Evolutionary conservation across 495 filamentous ascomycete genomes (phyloP).

Genomic region (Penicillium crystallinum): DNA sequence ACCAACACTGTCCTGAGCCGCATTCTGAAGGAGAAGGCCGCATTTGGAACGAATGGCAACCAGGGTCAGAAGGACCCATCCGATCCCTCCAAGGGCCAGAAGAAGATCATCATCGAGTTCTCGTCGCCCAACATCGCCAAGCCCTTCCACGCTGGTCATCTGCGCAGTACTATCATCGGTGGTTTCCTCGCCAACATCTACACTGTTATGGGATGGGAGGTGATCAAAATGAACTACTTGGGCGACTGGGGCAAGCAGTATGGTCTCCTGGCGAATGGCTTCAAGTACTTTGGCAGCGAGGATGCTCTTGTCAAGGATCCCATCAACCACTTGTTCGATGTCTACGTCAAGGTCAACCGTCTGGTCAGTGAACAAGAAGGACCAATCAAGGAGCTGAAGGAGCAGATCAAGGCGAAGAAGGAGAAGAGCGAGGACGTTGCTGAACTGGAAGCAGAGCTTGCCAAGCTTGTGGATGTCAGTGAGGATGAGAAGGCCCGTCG

Average conservation of each 20-base stretch:
- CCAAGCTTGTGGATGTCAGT: conserved; percentile 48
- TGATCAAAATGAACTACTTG: conserved; percentile 68
- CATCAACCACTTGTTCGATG: conserved; percentile 63
- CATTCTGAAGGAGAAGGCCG: conserved; percentile 54
- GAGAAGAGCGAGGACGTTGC: conserved; percentile 44
- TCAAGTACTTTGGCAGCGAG: conserved; percentile 58
- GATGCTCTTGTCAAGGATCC: conserved; percentile 56
- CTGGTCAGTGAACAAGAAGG: conserved; percentile 47
- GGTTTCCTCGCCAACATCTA: conserved; percentile 66
- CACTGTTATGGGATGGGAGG: conserved; percentile 66
- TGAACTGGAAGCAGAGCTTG: conserved; percentile 45
- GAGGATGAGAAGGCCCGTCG: conserved; percentile 62
- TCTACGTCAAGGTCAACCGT: conserved; percentile 63
- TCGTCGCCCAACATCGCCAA: conserved; percentile 75
- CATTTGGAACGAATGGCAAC: conserved; percentile 62
- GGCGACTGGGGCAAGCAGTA: conserved; percentile 78
- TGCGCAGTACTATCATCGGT: conserved; percentile 73
- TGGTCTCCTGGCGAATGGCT: conserved; percentile 64
- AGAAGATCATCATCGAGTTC: conserved; percentile 67
- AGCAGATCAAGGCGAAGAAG: conserved; percentile 48
- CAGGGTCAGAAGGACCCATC: conserved; percentile 62
- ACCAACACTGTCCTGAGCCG: conserved; percentile 56
- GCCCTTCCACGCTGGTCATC: conserved; percentile 67
- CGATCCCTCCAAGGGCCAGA: conserved; percentile 64
- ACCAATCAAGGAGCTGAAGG: conserved; percentile 53